Percentiles rank a stretch among this genome's conserved stretches.
Evolutionary conservation across 73 alveolate genomes (phyloP).

Genomic region (Paramecium sexaurelia): DNA sequence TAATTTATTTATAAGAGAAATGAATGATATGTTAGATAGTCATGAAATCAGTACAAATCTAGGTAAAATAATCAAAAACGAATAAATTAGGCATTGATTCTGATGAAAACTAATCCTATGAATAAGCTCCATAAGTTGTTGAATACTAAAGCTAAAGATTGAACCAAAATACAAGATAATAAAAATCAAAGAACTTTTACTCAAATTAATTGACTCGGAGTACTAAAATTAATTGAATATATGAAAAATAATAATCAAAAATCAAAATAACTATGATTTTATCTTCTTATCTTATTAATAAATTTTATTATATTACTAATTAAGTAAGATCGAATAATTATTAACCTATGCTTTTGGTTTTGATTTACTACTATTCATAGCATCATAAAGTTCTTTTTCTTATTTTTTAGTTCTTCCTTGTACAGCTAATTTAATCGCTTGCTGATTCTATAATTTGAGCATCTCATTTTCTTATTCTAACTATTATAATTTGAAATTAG

Average conservation of each 20-base stretch:
- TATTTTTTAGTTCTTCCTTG: conserved; percentile 24
- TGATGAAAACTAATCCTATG: conserved; percentile 48
- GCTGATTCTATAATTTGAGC: conserved; percentile 24
- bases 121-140: background rate
- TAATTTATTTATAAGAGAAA: conserved; percentile 69
- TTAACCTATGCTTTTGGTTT: conserved; percentile 38
- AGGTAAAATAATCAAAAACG: background rate
- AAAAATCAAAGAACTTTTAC: conserved; percentile 31
- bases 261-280: conserved; percentile 52
- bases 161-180: background rate
- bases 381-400: conserved; percentile 14
- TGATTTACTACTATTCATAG: conserved; percentile 8
- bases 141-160: conserved; percentile 38
- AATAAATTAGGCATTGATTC: background rate
- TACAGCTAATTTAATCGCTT: conserved; percentile 40
- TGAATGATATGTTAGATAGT: conserved; percentile 66
- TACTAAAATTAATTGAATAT: conserved; percentile 55
- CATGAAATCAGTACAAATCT: conserved; percentile 67
- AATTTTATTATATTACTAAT: conserved; percentile 38
- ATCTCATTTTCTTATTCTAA: conserved; percentile 31
- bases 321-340: conserved; percentile 29
- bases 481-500: background rate
- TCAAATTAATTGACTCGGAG: conserved; percentile 54
- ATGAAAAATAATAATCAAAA: background rate
- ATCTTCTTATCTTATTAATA: conserved; percentile 36